Percentiles rank a stretch among this genome's conserved stretches.
phyloP scores from a whole-genome alignment of 108 stramenopile species.

The Aurantiochytrium sp. region DNA sequence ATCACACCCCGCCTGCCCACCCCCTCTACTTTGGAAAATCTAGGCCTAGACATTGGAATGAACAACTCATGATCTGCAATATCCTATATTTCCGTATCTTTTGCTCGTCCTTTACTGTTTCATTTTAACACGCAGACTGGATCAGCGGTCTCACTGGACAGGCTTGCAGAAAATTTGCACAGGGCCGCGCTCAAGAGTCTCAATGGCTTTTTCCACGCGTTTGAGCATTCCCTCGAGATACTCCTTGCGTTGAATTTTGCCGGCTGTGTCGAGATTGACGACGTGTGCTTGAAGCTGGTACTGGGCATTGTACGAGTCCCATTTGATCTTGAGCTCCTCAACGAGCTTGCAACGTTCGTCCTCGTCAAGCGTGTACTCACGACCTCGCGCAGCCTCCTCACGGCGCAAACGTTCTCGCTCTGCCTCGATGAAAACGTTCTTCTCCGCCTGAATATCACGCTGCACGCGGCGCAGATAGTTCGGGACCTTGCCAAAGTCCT shows the following conservation, averaged over 20 bases:
- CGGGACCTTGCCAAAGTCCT: conserved; percentile 72
- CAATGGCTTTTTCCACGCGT: not conserved
- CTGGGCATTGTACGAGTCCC: conserved; percentile 64
- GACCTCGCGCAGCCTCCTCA: conserved; percentile 19
- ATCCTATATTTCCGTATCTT: no score
- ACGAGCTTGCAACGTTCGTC: conserved; percentile 54
- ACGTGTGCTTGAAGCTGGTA: conserved; percentile 65
- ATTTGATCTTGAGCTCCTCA: conserved; percentile 59
- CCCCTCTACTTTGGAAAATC: no score
- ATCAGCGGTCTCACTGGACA: not conserved
- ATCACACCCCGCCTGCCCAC: no score
- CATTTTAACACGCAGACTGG: no score
- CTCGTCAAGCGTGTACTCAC: conserved; percentile 47
- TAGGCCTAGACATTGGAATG: no score
- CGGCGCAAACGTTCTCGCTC: conserved; percentile 42
- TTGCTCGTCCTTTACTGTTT: no score
- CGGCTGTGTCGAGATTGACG: conserved; percentile 51
- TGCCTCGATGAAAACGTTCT: conserved; percentile 55
- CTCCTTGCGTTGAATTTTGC: conserved; percentile 42
- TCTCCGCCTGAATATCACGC: conserved; percentile 58
- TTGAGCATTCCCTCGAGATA: not conserved
- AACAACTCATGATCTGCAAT: no score
- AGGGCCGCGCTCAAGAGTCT: not conserved
- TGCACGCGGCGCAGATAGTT: conserved; percentile 60
- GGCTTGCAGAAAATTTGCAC: not conserved